A percentile compares a stretch with the other conserved stretches of the same genome.
phyloP scores from a whole-genome alignment of 2,329 filamentous ascomycete genomes.

The Niveomyces coronatus region DNA sequence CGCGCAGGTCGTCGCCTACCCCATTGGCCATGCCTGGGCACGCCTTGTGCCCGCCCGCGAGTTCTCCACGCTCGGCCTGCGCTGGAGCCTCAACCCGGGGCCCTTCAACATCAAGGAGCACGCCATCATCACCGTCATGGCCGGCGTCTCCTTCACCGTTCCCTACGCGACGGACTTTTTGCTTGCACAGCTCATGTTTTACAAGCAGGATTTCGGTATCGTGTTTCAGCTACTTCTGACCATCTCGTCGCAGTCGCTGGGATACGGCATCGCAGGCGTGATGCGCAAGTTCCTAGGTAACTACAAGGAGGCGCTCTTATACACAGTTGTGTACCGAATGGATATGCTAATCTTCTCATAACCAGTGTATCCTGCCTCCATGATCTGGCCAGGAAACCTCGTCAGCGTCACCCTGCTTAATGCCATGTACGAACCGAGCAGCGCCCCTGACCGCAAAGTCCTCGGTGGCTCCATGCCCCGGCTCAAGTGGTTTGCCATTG shows the following conservation, averaged over 20 bases:
- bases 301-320: conserved; percentile 15
- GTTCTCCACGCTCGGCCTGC: conserved; percentile 41
- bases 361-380: conserved; percentile 52
- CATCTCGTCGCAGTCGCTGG: conserved; percentile 58
- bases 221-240: conserved; percentile 56
- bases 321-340: no score
- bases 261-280: conserved; percentile 59
- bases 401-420: conserved; percentile 59
- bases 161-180: conserved; percentile 69
- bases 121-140: conserved; percentile 58
- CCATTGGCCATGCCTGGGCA: conserved; percentile 52
- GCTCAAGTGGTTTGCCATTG: conserved; percentile 52
- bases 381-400: conserved; percentile 65
- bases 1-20: conserved; percentile 54
- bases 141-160: conserved; percentile 58
- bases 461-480: conserved; percentile 56
- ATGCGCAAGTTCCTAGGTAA: conserved; percentile 52
- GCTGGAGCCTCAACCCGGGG: conserved; percentile 52
- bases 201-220: conserved; percentile 59
- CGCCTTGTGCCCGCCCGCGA: conserved; percentile 38
- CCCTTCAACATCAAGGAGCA: conserved; percentile 65
- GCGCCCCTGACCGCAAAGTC: conserved; percentile 37
- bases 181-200: conserved; percentile 60
- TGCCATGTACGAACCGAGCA: conserved; percentile 57
- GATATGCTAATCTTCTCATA: neutral